Evolutionary conservation across 1,139 yeast genomes (phyloP).

Genomic region (Kodamaea ohmeri): DNA sequence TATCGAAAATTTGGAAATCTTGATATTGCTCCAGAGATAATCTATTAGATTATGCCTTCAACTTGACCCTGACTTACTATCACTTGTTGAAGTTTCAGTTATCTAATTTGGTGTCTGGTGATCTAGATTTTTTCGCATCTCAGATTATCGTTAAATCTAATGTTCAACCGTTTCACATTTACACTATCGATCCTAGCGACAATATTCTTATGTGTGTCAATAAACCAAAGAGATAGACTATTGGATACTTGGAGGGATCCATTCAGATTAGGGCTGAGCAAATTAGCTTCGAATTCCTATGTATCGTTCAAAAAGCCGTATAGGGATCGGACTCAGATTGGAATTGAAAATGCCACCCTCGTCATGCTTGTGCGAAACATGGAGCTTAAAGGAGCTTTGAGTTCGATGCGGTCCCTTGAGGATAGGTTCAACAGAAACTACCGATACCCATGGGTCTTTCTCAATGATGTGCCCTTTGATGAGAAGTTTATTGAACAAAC

Average conservation of each 20-base stretch:
- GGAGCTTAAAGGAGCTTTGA: constrained; percentile 42
- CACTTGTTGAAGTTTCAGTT: too few relatives aligned
- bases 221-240: not conserved
- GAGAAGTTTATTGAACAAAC: constrained; percentile 52
- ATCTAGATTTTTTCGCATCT: too few relatives aligned
- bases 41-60: too few relatives aligned
- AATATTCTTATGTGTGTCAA: not conserved
- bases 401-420: constrained; percentile 44
- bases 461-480: constrained; percentile 43
- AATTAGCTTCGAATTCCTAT: constrained; percentile 46
- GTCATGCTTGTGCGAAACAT: constrained; percentile 46
- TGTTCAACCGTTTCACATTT: not conserved
- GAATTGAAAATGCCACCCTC: constrained; percentile 50
- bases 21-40: too few relatives aligned
- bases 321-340: constrained; percentile 36
- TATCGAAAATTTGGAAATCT: too few relatives aligned
- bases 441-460: constrained; percentile 47
- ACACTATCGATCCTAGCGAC: not conserved
- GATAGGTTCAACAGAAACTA: constrained; percentile 47
- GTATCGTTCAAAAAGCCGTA: constrained; percentile 26
- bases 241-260: too few relatives aligned
- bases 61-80: too few relatives aligned
- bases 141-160: too few relatives aligned
- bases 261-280: constrained; percentile 21
- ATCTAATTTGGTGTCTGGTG: too few relatives aligned